phyloP scores from a whole-genome alignment of 371 early-diverging fungal species.

The Encephalitozoon cuniculi region DNA sequence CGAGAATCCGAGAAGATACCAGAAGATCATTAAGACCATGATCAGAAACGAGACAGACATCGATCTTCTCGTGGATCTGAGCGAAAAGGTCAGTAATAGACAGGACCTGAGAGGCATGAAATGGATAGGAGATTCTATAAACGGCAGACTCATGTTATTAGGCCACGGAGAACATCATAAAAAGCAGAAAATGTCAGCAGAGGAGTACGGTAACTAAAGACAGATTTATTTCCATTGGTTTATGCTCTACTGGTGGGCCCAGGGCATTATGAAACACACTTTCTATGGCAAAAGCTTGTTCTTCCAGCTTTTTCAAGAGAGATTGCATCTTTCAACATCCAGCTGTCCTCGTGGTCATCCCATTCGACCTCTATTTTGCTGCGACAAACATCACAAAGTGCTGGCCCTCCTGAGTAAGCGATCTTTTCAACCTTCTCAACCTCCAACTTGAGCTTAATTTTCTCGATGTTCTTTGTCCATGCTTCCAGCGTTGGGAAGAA shows the following conservation, averaged over 20 bases:
- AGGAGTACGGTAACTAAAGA: neutral
- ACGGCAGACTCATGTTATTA: neutral
- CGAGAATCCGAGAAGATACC: neutral
- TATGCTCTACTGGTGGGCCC: neutral
- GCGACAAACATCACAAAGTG: constrained; percentile 26
- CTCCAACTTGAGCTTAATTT: constrained; percentile 18
- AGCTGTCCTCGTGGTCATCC: constrained; percentile 37
- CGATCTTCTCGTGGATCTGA: neutral
- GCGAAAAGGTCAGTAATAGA: neutral
- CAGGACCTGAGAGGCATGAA: neutral
- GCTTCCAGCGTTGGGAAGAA: constrained; percentile 16
- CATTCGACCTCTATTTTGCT: constrained; percentile 23
- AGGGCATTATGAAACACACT: constrained; percentile 16
- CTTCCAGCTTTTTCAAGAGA: constrained; percentile 19
- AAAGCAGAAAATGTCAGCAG: neutral
- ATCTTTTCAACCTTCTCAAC: constrained; percentile 26
- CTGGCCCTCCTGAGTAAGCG: neutral
- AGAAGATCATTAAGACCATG: neutral
- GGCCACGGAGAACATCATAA: neutral
- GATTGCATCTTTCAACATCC: constrained; percentile 17
- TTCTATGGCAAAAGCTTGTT: constrained; percentile 17
- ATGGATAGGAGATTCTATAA: neutral
- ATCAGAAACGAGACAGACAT: neutral
- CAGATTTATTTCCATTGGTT: neutral
- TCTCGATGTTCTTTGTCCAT: constrained; percentile 32